Base-by-base conservation (phyloP, 2,329 filamentous ascomycete genomes). In the Pseudocercospora ulei region DNA sequence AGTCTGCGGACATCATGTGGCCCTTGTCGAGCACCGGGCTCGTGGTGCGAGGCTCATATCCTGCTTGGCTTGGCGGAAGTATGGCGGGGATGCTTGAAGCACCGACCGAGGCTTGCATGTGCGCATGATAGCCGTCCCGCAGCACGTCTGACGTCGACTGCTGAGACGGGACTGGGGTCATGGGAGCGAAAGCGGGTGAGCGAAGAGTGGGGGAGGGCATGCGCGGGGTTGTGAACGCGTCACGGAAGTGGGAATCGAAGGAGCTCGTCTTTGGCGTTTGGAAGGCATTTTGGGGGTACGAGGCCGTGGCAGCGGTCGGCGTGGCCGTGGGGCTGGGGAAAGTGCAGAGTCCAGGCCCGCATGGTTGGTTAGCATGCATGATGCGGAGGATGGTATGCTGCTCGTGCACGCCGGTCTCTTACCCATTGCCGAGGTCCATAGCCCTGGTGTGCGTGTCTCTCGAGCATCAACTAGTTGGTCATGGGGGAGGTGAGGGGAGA, bases 271-370 rank as follows among this genome's bases (percentile, higher is more conserved):
- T 66, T 25, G 67, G 67, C 20, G 67, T 69, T 43, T 65, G 65
- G 35, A 65, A 57, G 43, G 55, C 55, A 51, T 64, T 57, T 41
- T 61, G 57, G 29, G 37, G 42, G 44, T 56, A 59, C 14, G 59
- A 60, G 40, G 53, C 51, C 36, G 61, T 63, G 17, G n/a, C n/a
- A n/a, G n/a, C n/a, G 45, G 64, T 68, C 37, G 67, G 67, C 19
- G 67, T 69, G 42, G 64, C 65, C 41, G 62, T 64, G 24, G 67
- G 67, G 58, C 67, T 70, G 49, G 66, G 67, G 47, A 70, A 64
- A 50, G 61, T 64, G 65, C 66, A 69, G 52, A 68, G 65, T 48
- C 61, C 56, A 44, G 59, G 57, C 56, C 65, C 67, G 31, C 30
- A 30, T 25, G 18, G 14, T 27, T 23, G 24, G 43, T 47, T 41